phyloP scores from a whole-genome alignment of 2,329 filamentous ascomycete species.

The Rhinocladiella mackenziei region DNA sequence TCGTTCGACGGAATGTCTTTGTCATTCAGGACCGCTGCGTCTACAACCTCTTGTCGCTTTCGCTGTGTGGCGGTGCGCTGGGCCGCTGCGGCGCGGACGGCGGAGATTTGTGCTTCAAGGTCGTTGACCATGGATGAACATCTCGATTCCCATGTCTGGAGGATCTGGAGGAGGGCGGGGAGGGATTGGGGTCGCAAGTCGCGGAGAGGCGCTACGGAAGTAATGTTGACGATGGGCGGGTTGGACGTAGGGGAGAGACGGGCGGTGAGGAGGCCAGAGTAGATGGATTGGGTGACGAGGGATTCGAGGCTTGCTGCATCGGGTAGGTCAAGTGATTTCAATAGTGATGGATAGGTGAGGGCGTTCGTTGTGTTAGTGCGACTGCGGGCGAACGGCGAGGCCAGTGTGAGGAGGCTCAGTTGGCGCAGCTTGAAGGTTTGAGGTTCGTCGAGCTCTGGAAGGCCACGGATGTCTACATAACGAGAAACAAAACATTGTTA shows the following conservation, averaged over 20 bases:
- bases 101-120: slow-evolving; percentile 70
- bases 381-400: slow-evolving; percentile 42
- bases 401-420: slow-evolving; percentile 79
- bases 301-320: slow-evolving; percentile 71
- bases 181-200: slow-evolving; percentile 75
- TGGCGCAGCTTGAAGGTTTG: slow-evolving; percentile 86
- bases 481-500: slow-evolving; percentile 1
- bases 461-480: slow-evolving; percentile 45
- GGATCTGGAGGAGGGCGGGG: slow-evolving; percentile 61
- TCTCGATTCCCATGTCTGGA: slow-evolving; percentile 72
- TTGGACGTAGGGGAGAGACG: slow-evolving; percentile 85
- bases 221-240: slow-evolving; percentile 69
- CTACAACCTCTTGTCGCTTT: slow-evolving; percentile 48
- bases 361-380: slow-evolving; percentile 43
- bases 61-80: slow-evolving; percentile 51
- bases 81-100: slow-evolving; percentile 58
- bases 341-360: slow-evolving; percentile 70
- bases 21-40: slow-evolving; percentile 46
- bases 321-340: slow-evolving; percentile 62
- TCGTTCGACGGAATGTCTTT: slow-evolving; percentile 29
- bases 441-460: slow-evolving; percentile 67
- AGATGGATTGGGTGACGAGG: slow-evolving; percentile 81
- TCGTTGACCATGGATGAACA: slow-evolving; percentile 70
- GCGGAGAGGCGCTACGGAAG: slow-evolving; percentile 76
- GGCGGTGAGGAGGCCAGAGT: slow-evolving; percentile 74